These are phyloP conservation scores for Nigrospora oryzae DNA, from an alignment of 2,329 filamentous ascomycete species.

Conservation along the genomic window DNA sequence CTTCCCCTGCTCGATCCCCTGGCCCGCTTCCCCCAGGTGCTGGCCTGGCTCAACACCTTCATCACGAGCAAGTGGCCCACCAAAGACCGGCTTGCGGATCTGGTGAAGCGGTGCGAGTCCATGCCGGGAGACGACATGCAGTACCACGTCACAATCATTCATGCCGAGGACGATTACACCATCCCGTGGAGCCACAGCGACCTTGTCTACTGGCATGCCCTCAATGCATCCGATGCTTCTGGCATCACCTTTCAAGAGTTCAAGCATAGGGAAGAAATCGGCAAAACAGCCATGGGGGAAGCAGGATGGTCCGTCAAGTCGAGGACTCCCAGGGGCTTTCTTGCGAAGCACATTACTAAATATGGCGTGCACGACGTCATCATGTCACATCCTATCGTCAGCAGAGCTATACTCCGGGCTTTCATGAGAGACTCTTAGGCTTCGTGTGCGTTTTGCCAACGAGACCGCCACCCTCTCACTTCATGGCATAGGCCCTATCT, in stretches of 20 bases:
- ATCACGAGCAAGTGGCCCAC: slow-evolving; percentile 42
- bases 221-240: slow-evolving; percentile 32
- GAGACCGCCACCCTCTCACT: too few relatives aligned
- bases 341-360: slow-evolving; percentile 47
- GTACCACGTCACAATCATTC: slow-evolving; percentile 39
- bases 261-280: slow-evolving; percentile 28
- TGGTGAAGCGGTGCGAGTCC: slow-evolving; percentile 29
- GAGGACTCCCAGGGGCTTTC: slow-evolving; percentile 32
- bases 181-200: slow-evolving; percentile 42
- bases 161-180: slow-evolving; percentile 42
- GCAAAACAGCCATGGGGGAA: slow-evolving; percentile 30
- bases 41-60: slow-evolving; percentile 35
- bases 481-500: too few relatives aligned
- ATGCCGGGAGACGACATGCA: slow-evolving; percentile 9
- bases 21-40: slow-evolving; percentile 33
- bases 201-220: slow-evolving; percentile 43
- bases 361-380: slow-evolving; percentile 48
- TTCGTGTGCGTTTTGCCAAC: not conserved
- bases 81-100: slow-evolving; percentile 36
- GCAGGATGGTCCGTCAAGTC: slow-evolving; percentile 42
- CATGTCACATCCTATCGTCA: slow-evolving; percentile 48
- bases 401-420: slow-evolving; percentile 38
- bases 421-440: slow-evolving; percentile 17
- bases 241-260: slow-evolving; percentile 31
- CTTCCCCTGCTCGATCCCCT: slow-evolving; percentile 46